Evolutionary conservation across 805 yeast species (phyloP).

Genomic region (Wickerhamomyces xylosicus): DNA sequence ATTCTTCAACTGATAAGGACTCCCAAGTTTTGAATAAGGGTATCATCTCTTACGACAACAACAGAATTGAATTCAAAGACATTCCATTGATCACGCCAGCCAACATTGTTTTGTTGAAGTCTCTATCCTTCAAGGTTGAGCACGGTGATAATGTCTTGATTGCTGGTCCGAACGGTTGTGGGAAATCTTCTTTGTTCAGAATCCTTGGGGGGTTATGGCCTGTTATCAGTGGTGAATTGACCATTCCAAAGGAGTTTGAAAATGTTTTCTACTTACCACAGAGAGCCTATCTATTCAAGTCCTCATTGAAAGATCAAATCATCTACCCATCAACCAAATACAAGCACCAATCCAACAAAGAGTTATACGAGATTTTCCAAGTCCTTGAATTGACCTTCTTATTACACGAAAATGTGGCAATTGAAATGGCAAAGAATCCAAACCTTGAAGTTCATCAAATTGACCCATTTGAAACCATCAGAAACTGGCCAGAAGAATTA

Average conservation of each 20-base stretch:
- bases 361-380: constrained; percentile 41
- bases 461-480: constrained; percentile 48
- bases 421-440: constrained; percentile 21
- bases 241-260: constrained; percentile 47
- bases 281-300: constrained; percentile 65
- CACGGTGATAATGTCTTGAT: constrained; percentile 80
- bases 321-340: constrained; percentile 78
- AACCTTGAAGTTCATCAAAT: constrained; percentile 23
- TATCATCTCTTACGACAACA: constrained; percentile 37
- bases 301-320: constrained; percentile 73
- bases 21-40: constrained; percentile 11
- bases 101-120: constrained; percentile 58
- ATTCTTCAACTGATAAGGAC: constrained; percentile 16
- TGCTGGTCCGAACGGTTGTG: constrained; percentile 95
- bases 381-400: constrained; percentile 53
- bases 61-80: constrained; percentile 53
- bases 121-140: constrained; percentile 59
- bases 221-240: constrained; percentile 43
- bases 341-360: constrained; percentile 31
- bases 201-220: constrained; percentile 94
- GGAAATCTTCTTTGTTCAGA: constrained; percentile 86
- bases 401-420: constrained; percentile 31
- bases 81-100: constrained; percentile 85
- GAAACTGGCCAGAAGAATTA: constrained; percentile 84
- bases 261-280: constrained; percentile 87